Evolutionary conservation across 2,329 filamentous ascomycete species (phyloP).

Genomic region (Ceratocystiopsis minuta): DNA sequence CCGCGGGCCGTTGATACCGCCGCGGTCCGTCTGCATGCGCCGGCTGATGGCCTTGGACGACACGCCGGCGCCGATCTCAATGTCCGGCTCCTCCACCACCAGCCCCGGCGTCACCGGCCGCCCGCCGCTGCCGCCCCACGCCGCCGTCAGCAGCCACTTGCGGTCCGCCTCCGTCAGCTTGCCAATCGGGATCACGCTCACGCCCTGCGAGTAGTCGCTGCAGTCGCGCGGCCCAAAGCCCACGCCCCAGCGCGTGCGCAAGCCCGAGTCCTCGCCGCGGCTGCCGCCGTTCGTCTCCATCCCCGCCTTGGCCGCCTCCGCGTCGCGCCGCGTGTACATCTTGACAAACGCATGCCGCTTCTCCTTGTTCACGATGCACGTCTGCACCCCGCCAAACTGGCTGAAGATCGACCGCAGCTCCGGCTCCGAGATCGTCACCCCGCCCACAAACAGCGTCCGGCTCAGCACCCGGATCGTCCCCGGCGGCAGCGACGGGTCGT

Average conservation of each 20-base stretch:
- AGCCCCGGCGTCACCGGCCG: slow-evolving; percentile 62
- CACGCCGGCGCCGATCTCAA: slow-evolving; percentile 93
- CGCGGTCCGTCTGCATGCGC: slow-evolving; percentile 51
- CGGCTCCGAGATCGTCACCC: slow-evolving; percentile 69
- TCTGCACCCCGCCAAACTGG: slow-evolving; percentile 76
- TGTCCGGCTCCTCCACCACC: slow-evolving; percentile 91
- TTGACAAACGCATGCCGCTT: slow-evolving; percentile 98
- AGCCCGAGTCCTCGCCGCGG: slow-evolving; percentile 52
- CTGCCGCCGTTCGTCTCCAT: slow-evolving; percentile 46
- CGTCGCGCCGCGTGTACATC: slow-evolving; percentile 82
- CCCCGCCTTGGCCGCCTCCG: slow-evolving; percentile 63
- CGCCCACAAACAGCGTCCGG: slow-evolving; percentile 89
- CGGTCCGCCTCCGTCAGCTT: slow-evolving; percentile 89
- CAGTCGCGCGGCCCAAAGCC: slow-evolving; percentile 94
- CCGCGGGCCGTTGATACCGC: slow-evolving; percentile 45
- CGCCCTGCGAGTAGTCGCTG: slow-evolving; percentile 81
- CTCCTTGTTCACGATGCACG: slow-evolving; percentile 94
- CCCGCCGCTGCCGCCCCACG: slow-evolving; percentile 84
- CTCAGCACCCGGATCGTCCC: slow-evolving; percentile 84
- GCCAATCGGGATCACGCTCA: slow-evolving; percentile 84
- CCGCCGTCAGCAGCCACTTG: slow-evolving; percentile 91
- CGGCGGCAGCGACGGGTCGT: slow-evolving; percentile 53
- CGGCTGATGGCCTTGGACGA: slow-evolving; percentile 74
- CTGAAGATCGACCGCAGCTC: slow-evolving; percentile 69
- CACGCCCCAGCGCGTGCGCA: slow-evolving; percentile 89